These are phyloP conservation scores for Cydonia oblonga DNA, from an alignment of 331 rosid species.

Conservation along the genomic window DNA sequence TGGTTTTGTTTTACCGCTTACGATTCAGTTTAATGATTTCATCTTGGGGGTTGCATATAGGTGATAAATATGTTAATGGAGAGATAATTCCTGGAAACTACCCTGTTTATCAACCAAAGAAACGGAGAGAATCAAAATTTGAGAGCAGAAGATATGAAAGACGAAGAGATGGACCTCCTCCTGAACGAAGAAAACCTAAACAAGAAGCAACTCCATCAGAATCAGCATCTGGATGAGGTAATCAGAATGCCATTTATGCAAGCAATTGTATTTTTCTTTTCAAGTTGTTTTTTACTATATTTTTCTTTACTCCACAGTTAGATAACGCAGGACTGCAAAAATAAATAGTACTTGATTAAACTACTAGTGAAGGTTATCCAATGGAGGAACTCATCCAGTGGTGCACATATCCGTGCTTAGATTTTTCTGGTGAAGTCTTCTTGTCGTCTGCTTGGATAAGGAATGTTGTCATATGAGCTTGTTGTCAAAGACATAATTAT, in stretches of 20 bases:
- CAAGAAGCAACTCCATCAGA: conserved; percentile 27
- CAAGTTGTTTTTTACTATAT: not conserved
- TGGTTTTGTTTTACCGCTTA: not conserved
- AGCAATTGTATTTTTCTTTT: not conserved
- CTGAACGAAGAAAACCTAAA: conserved; percentile 27
- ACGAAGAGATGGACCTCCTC: conserved; percentile 41
- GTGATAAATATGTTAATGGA: conserved; percentile 43
- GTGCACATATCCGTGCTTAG: not conserved
- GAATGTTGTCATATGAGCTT: conserved; percentile 3
- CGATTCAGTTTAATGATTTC: not conserved
- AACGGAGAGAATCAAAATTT: conserved; percentile 35
- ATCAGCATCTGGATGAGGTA: conserved; percentile 33
- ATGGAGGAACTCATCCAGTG: not conserved
- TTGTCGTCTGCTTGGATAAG: not conserved
- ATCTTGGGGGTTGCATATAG: conserved; percentile 9
- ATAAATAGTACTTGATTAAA: not conserved
- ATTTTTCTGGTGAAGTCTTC: conserved; percentile 2
- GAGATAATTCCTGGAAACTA: conserved; percentile 46
- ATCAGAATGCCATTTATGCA: not conserved
- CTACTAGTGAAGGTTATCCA: not conserved
- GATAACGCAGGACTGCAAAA: not conserved
- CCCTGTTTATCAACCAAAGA: conserved; percentile 47
- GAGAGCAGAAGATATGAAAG: conserved; percentile 47
- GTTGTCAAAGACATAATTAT: not conserved
- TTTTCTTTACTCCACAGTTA: not conserved